A percentile compares a stretch with the other conserved stretches of the same genome.
Evolutionary conservation across 164 flowering plant genomes (phyloP).

Genomic region (Aristolochia fimbriata): DNA sequence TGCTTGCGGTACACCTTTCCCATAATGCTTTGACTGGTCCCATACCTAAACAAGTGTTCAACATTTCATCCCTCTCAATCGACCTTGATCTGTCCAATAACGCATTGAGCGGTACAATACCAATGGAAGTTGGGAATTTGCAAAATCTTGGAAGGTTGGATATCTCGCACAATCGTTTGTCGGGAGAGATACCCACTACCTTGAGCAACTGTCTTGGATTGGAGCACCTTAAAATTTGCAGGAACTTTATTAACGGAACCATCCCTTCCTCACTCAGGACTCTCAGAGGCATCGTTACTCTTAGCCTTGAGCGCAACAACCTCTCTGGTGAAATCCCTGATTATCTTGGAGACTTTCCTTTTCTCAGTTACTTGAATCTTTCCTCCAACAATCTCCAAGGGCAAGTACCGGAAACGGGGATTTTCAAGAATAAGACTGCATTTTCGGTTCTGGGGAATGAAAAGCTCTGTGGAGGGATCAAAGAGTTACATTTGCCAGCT

Average conservation of each 20-base stretch:
- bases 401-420: slow-evolving; percentile 4
- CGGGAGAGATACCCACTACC: slow-evolving; percentile 5
- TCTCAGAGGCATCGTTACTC: background rate
- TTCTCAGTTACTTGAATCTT: background rate
- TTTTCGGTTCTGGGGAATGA: slow-evolving; percentile 1
- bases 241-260: slow-evolving; percentile 4
- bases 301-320: background rate
- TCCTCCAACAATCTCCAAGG: slow-evolving; percentile 8
- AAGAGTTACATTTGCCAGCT: slow-evolving; percentile 13
- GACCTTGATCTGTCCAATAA: slow-evolving; percentile 10
- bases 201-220: slow-evolving; percentile 5
- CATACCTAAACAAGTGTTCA: slow-evolving; percentile 9
- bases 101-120: slow-evolving; percentile 6
- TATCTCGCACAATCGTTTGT: background rate
- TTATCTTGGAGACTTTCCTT: background rate
- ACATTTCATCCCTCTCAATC: slow-evolving; percentile 2
- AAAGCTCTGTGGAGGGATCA: slow-evolving; percentile 13
- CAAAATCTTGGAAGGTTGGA: background rate
- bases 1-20: background rate
- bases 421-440: background rate
- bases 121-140: slow-evolving; percentile 2
- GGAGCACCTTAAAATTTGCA: background rate
- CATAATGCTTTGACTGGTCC: background rate
- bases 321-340: slow-evolving; percentile 4
- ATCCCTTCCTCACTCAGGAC: slow-evolving; percentile 4